Evolutionary conservation across 2,329 filamentous ascomycete genomes (phyloP).

Genomic region (Alternaria solani): DNA sequence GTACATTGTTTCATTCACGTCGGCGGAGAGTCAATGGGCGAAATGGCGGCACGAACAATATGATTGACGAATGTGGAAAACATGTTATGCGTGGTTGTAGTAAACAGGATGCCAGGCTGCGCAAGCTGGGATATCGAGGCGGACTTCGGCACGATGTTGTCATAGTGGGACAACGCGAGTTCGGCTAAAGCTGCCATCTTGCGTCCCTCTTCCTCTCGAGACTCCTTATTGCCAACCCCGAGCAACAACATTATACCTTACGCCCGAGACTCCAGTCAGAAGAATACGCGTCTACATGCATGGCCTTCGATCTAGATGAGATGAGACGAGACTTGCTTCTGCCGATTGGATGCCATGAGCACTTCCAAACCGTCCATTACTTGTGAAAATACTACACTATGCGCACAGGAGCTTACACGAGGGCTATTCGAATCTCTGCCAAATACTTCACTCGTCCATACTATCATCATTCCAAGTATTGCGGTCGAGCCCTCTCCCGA

Average conservation of each 20-base stretch:
- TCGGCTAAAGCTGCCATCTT: constrained; percentile 14
- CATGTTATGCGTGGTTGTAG: constrained; percentile 11
- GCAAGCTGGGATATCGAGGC: constrained; percentile 15
- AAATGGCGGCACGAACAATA: background rate
- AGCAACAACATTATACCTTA: background rate
- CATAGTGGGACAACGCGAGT: constrained; percentile 26
- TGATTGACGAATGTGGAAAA: constrained; percentile 4
- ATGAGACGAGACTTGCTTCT: background rate
- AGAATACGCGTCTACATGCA: background rate
- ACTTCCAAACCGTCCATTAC: background rate
- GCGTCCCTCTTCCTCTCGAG: background rate
- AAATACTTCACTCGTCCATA: background rate
- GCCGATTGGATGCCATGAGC: background rate
- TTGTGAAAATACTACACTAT: background rate
- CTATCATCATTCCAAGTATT: background rate
- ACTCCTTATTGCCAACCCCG: background rate
- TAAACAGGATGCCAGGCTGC: constrained; percentile 21
- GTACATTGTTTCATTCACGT: constrained; percentile 30
- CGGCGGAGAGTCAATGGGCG: background rate
- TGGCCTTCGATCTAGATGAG: background rate
- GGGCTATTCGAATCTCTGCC: no score
- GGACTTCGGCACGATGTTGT: constrained; percentile 34
- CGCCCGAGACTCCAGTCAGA: background rate
- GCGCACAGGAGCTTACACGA: background rate
- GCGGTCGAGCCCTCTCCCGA: background rate